Base-by-base conservation (phyloP, 345 rosid species). In the Odontarrhena argentea region DNA sequence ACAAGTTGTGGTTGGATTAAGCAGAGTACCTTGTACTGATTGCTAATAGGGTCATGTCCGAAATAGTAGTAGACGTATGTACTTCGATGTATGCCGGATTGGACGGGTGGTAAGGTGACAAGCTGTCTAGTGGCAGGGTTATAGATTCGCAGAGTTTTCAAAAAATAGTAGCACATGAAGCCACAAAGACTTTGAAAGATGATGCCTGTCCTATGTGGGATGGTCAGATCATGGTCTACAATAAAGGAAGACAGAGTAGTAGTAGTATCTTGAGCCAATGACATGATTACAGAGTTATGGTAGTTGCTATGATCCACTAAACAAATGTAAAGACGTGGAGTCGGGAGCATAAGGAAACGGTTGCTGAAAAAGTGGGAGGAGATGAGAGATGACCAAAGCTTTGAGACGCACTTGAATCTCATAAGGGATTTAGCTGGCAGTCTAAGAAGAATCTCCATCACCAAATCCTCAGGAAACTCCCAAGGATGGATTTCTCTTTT, bases 211-310 rank as follows among this genome's bases (percentile, higher is more conserved):
- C 0, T 32, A 7, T 8, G n/a, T 35, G 41, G 59, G 59, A 34
- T 34, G 59, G 59, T 54, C 28, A 36, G 28, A 55, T 36, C 13
- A 12, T 14, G 26, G 15, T 54, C 18, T 8, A 54, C 59, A 8
- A 53, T 40, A 53, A 30, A 53, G 57, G 40, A n/a, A 54, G 59
- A 54, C 42, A 24, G 59, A 54, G 41, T 34, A 54, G 41, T 34
- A 8, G 11, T 14, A 35, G 9, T 13, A 2, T 10, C 44, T 18
- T 13, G 60, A 54, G 42, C 59, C 26, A n/a, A 34, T 15, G 42
- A 34, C 9, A 54, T 12, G 59, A 8, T 8, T 34, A 14, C 26
- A 34, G 1, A 0, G 5, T 30, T 1, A 14, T 7, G 26, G 26
- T 7, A 5, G 25, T 54, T 11, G 12, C 2, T 4, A 12, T 0